Conservation (phyloP, 106 monocot species). For the Amphibolis antarctica region DNA sequence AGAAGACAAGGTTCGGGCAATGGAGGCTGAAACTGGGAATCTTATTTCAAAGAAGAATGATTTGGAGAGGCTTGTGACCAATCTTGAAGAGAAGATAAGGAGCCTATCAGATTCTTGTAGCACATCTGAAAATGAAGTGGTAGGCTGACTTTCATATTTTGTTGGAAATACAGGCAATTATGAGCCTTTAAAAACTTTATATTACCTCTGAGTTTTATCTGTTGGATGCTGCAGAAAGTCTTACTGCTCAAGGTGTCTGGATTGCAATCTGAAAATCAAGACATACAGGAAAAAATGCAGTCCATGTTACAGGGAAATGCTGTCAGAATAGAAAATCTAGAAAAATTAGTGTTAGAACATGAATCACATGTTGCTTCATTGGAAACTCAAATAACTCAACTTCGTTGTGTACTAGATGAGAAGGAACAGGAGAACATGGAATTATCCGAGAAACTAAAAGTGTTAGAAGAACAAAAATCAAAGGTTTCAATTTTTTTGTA, state of each 20-base stretch:
- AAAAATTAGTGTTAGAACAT: conserved; percentile 34
- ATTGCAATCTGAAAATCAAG: conserved; percentile 53
- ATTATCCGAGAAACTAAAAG: conserved; percentile 41
- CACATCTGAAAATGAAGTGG: conserved; percentile 48
- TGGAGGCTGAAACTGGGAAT: conserved; percentile 44
- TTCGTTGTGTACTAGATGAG: conserved; percentile 38
- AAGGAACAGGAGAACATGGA: conserved; percentile 48
- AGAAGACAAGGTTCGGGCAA: conserved; percentile 57
- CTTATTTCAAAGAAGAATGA: conserved; percentile 44
- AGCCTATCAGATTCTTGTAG: conserved; percentile 42
- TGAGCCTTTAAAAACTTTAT: background rate
- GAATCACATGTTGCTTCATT: conserved; percentile 38
- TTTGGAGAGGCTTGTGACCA: conserved; percentile 37
- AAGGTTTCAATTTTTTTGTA: conserved; percentile 30
- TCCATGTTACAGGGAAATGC: conserved; percentile 32
- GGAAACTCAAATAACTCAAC: conserved; percentile 46
- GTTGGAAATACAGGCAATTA: background rate
- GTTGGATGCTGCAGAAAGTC: conserved; percentile 44
- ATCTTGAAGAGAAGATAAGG: conserved; percentile 40
- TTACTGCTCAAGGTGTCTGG: conserved; percentile 41
- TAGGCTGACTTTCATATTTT: conserved; percentile 20
- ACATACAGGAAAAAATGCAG: conserved; percentile 35
- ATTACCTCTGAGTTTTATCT: conserved; percentile 6
- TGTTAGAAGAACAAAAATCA: conserved; percentile 57
- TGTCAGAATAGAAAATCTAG: conserved; percentile 35